A percentile compares a stretch with the other conserved stretches of the same genome.
Evolutionary conservation across 164 flowering plant species (phyloP).

Genomic region (Kalanchoe fedtschenkoi): DNA sequence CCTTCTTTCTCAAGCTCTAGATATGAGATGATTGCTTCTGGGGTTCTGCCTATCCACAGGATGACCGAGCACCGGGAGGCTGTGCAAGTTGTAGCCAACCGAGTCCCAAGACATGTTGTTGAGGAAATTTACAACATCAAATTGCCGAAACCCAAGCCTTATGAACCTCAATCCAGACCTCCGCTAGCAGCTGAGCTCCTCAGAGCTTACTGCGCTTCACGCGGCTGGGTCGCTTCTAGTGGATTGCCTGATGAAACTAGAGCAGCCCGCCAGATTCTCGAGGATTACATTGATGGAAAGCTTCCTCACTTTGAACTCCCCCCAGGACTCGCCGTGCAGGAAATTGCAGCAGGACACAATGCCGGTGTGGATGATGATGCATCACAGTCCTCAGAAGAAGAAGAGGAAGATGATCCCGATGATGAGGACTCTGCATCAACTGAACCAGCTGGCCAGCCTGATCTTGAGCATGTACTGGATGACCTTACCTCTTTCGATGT

Average conservation of each 20-base stretch:
- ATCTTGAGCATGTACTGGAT: conserved; percentile 37
- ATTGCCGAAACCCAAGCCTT: conserved; percentile 79
- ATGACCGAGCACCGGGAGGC: conserved; percentile 91
- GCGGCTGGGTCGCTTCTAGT: conserved; percentile 77
- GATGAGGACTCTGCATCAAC: conserved; percentile 19
- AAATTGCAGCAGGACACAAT: not conserved
- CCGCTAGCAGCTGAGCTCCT: conserved; percentile 71
- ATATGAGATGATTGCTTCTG: conserved; percentile 86
- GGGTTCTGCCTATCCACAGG: conserved; percentile 85
- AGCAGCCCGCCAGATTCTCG: conserved; percentile 74
- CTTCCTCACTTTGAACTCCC: conserved; percentile 76
- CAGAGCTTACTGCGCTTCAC: conserved; percentile 75
- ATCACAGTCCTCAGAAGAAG: not conserved
- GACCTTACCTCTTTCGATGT: conserved; percentile 69
- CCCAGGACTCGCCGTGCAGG: conserved; percentile 35
- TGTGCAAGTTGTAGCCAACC: conserved; percentile 76
- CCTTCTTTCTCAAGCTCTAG: conserved; percentile 95
- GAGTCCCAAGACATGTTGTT: conserved; percentile 51
- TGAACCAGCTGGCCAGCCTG: conserved; percentile 28
- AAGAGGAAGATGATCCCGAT: not conserved
- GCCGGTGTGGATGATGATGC: conserved; percentile 10
- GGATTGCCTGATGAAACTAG: conserved; percentile 91
- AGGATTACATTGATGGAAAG: conserved; percentile 88
- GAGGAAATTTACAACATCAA: conserved; percentile 62
- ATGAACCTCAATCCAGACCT: conserved; percentile 69